Evolutionary conservation across 2,329 filamentous ascomycete species (phyloP).

Genomic region (Aspergillus sp.): DNA sequence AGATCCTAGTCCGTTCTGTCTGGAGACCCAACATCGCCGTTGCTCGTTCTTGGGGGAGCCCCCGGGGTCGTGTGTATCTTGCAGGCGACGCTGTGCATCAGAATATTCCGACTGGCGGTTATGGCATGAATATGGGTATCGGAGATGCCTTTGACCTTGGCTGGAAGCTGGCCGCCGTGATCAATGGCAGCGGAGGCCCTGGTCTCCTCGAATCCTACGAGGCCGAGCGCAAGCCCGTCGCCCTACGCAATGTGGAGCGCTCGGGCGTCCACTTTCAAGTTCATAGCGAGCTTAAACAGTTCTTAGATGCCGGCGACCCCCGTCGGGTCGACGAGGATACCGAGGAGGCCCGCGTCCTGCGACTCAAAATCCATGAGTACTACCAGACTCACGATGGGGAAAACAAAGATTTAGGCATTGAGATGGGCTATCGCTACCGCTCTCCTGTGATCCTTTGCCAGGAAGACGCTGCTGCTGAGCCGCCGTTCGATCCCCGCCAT

Average conservation of each 20-base stretch:
- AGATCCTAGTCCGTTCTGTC: conserved; percentile 28
- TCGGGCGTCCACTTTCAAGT: not conserved
- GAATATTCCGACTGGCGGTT: conserved; percentile 35
- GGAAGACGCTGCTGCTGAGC: not conserved
- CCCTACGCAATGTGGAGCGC: conserved; percentile 15
- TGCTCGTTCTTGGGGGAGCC: conserved; percentile 23
- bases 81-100: conserved; percentile 33
- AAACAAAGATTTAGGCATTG: not conserved
- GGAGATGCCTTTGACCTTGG: conserved; percentile 36
- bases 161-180: conserved; percentile 31
- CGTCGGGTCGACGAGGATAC: not conserved
- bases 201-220: conserved; percentile 28
- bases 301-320: not conserved
- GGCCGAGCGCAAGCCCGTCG: conserved; percentile 21
- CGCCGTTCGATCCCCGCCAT: not conserved
- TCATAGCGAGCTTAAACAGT: conserved; percentile 8
- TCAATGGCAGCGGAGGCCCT: conserved; percentile 20
- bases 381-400: not conserved
- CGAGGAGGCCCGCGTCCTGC: no score
- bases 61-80: conserved; percentile 25
- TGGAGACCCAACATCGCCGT: conserved; percentile 32
- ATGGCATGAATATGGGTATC: conserved; percentile 41
- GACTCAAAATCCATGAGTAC: not conserved
- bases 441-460: not conserved
- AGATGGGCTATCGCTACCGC: not conserved